phyloP scores from a whole-genome alignment of 768 basidiomycete species.

The Mycena epipterygia region DNA sequence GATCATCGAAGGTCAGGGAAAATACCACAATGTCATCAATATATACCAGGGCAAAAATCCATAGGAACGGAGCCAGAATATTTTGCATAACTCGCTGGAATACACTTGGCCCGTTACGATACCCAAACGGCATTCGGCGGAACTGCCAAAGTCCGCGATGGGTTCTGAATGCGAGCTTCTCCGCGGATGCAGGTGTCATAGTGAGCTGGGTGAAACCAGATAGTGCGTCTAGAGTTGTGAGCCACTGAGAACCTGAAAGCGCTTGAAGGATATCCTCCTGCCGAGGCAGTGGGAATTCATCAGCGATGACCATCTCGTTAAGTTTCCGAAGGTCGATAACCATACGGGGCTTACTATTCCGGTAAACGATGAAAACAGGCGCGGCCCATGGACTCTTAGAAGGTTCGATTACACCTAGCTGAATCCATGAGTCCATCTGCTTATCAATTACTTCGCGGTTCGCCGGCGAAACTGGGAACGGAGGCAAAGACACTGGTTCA shows the following conservation, averaged over 20 bases:
- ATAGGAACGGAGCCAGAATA: conserved; percentile 50
- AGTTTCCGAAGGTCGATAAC: conserved; percentile 49
- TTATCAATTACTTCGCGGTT: conserved; percentile 46
- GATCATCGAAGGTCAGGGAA: conserved; percentile 43
- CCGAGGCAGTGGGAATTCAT: conserved; percentile 42
- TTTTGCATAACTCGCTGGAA: conserved; percentile 59
- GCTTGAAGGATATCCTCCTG: conserved; percentile 45
- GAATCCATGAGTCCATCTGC: conserved; percentile 49
- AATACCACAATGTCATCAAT: conserved; percentile 59
- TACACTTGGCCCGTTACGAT: conserved; percentile 50
- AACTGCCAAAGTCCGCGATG: conserved; percentile 59
- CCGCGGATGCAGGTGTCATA: conserved; percentile 41
- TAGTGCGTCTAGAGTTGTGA: conserved; percentile 52
- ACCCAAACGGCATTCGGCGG: conserved; percentile 55
- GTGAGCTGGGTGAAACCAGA: conserved; percentile 57
- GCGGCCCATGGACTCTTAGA: conserved; percentile 55
- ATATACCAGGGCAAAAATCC: conserved; percentile 56
- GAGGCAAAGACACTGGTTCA: conserved; percentile 43
- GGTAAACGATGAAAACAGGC: conserved; percentile 49
- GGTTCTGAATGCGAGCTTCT: conserved; percentile 53
- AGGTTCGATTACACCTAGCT: conserved; percentile 52
- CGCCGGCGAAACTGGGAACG: conserved; percentile 41
- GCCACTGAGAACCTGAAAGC: conserved; percentile 44
- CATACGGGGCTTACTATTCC: conserved; percentile 52
- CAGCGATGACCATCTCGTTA: conserved; percentile 34